Base-by-base conservation (phyloP, 208 protist species). In the Trypanosoma rangeli region DNA sequence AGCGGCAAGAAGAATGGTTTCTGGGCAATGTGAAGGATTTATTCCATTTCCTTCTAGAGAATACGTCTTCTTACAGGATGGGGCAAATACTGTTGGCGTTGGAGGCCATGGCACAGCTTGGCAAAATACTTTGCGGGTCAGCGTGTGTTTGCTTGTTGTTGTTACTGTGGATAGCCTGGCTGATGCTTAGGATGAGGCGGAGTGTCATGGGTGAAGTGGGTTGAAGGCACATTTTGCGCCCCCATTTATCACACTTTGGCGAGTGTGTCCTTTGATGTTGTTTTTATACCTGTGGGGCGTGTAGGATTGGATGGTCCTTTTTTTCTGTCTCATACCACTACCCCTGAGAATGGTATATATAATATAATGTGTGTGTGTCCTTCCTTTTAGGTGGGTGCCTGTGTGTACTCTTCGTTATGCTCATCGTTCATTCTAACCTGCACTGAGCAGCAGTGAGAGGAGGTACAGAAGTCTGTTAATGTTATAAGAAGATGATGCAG, bases 101-200 rank as follows among this genome's bases (percentile, higher is more conserved):
- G 33, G 70, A 74, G 31, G n/a, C 57, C 35, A 31, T 68, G 16
- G 22, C 33, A 12, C 54, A 64, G 31, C 5, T 74, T 55, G 49
- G 70, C 9, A 56, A 62, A 18, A n/a, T 61, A 4, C 26, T 68
- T 9, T 42, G 16, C 39, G 62, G 24, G 15, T 3, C 50, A 39
- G 48, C 24, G 7, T 64, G 70, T 48, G 20, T 74, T 4, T 74
- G 61, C 53, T 2, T 55, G 9, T 2, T 74, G 29, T 52, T 55
- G 24, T 22, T 62, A 20, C 16, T 57, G 29, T 74, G 70, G 70
- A 48, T 74, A 24, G 37, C 10, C 10, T 74, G 58, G 68, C 48
- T 74, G n/a, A 20, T 59, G 20, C 55, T 46, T 28, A 68, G 35
- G 42, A 46, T 46, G 42, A 46, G 13, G 42, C 15, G 42, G 1